A percentile compares a stretch with the other conserved stretches of the same genome.
Conservation (phyloP, 352 stramenopile species). For the Phytophthora hibernalis region DNA sequence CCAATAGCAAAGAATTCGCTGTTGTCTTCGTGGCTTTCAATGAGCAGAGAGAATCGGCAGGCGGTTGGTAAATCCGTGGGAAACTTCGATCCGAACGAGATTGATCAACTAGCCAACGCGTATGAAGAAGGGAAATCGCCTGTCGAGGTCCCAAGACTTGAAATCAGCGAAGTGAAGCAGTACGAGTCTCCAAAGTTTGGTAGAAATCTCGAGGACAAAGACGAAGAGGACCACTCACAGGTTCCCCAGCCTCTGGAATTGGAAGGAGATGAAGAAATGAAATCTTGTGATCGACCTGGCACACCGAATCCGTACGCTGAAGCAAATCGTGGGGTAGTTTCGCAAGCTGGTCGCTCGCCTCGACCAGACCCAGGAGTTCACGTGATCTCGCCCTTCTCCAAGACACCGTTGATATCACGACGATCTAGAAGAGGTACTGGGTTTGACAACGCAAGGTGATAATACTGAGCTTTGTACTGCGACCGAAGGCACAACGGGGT, state of each 20-base stretch:
- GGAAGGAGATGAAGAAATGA: conserved; percentile 12
- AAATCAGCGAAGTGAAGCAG: conserved; percentile 5
- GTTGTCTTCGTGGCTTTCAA: conserved; percentile 24
- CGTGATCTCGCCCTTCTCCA: conserved; percentile 75
- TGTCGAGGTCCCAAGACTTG: conserved; percentile 1
- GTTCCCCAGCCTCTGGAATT: conserved; percentile 5
- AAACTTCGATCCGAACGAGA: conserved; percentile 53
- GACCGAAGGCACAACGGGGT: too few species aligned
- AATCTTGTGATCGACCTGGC: conserved; percentile 9
- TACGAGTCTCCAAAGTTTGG: background rate
- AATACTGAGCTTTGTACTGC: too few species aligned
- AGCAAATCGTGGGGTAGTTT: conserved; percentile 14
- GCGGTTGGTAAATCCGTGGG: conserved; percentile 23
- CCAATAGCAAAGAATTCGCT: conserved; percentile 6
- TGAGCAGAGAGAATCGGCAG: conserved; percentile 18
- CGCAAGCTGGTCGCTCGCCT: conserved; percentile 46
- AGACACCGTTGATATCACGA: conserved; percentile 65
- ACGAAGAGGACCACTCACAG: conserved; percentile 14
- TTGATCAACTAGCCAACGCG: conserved; percentile 63
- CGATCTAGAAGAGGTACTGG: conserved; percentile 49
- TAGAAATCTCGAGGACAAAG: conserved; percentile 1
- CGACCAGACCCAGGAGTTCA: conserved; percentile 42
- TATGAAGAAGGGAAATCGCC: conserved; percentile 53
- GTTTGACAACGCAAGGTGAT: conserved; percentile 69
- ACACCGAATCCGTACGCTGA: conserved; percentile 16